Conservation (phyloP, 495 filamentous ascomycete species). For the Friedmanniomyces simplex region DNA sequence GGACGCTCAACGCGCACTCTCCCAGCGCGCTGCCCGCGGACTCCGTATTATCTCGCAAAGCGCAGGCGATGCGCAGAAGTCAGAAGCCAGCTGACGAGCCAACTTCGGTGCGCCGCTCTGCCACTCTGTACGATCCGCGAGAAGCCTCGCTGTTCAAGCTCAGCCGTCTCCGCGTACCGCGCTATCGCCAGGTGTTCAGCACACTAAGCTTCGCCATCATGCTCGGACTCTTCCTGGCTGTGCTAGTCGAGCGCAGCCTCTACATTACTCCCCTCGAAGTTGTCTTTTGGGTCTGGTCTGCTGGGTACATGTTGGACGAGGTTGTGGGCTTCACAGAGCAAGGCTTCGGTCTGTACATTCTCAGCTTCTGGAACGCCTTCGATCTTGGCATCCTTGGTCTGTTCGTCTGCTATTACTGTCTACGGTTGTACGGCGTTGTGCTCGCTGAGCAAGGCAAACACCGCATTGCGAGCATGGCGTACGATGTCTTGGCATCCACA, state of each 20-base stretch:
- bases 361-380: slow-evolving; percentile 95
- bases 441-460: slow-evolving; percentile 55
- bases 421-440: slow-evolving; percentile 77
- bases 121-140: slow-evolving; percentile 78
- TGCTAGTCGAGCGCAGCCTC: slow-evolving; percentile 56
- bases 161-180: slow-evolving; percentile 75
- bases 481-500: slow-evolving; percentile 81
- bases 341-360: slow-evolving; percentile 85
- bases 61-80: slow-evolving; percentile 2
- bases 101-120: slow-evolving; percentile 46
- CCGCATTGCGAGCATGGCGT: slow-evolving; percentile 65
- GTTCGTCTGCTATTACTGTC: slow-evolving; percentile 74
- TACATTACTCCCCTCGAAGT: slow-evolving; percentile 72
- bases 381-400: slow-evolving; percentile 82
- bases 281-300: slow-evolving; percentile 93
- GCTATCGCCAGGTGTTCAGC: slow-evolving; percentile 80
- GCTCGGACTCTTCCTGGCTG: slow-evolving; percentile 71
- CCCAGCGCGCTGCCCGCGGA: slow-evolving; percentile 16
- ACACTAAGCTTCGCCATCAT: slow-evolving; percentile 74
- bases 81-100: slow-evolving; percentile 12
- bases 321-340: slow-evolving; percentile 27
- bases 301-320: slow-evolving; percentile 72
- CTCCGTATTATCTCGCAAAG: slow-evolving; percentile 11
- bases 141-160: slow-evolving; percentile 86
- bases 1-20: slow-evolving; percentile 22